These are phyloP conservation scores for Flaveria bidentis DNA, from an alignment of 129 eudicot species.

Conservation along the genomic window DNA sequence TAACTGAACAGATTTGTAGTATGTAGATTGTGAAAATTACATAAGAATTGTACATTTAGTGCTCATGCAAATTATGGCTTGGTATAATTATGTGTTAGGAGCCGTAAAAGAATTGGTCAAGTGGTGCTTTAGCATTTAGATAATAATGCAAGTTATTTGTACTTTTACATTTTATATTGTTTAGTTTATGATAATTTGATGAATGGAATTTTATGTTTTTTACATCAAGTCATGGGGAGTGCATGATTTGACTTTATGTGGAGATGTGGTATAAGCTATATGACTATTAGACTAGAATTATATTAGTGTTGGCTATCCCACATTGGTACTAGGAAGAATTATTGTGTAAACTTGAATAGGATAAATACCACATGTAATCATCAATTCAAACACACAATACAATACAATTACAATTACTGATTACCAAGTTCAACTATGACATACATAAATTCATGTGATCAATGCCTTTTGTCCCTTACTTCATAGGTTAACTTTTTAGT, in stretches of 20 bases:
- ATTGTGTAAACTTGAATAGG: too few species aligned
- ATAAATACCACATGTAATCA: too few species aligned
- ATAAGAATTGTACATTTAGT: slow-evolving; percentile 1
- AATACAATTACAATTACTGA: too few species aligned
- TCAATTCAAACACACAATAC: too few species aligned
- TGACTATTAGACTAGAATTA: too few species aligned
- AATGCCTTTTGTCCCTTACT: not conserved
- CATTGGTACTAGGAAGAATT: too few species aligned
- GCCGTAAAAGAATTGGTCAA: not conserved
- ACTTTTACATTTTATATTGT: not conserved
- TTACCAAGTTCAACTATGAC: too few species aligned
- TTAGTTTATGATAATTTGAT: slow-evolving; percentile 1
- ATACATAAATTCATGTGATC: not conserved
- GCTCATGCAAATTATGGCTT: not conserved
- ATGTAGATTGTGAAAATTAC: not conserved
- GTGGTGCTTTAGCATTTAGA: not conserved
- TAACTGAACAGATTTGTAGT: not conserved
- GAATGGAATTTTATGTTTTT: not conserved
- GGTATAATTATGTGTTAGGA: not conserved
- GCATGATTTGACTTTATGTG: slow-evolving; percentile 8
- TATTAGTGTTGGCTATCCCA: too few species aligned
- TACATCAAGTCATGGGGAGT: not conserved
- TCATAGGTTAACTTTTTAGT: not conserved
- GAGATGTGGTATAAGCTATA: slow-evolving; percentile 11
- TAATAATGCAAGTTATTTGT: not conserved